phyloP scores from a whole-genome alignment of 257 asterid species.

The Capsicum pubescens region DNA sequence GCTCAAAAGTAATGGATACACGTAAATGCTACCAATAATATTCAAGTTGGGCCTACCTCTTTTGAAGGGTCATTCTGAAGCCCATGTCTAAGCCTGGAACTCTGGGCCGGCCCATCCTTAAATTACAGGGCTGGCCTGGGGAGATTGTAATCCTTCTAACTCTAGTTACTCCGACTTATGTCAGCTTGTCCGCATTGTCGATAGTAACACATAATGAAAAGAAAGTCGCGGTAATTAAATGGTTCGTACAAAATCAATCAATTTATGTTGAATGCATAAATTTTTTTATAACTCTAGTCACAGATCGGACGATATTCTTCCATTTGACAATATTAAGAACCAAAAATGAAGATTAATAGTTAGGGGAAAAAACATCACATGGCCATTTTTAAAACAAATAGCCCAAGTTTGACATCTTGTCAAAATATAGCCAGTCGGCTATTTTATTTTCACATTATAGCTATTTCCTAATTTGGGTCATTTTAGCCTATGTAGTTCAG shows the following conservation, averaged over 20 bases:
- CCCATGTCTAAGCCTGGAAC: background rate
- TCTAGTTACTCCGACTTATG: background rate
- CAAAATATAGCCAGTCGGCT: too few relatives aligned
- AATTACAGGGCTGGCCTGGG: background rate
- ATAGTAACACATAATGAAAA: background rate
- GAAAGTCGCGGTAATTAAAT: background rate
- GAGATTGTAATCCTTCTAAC: background rate
- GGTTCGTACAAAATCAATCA: background rate
- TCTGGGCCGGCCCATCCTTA: background rate
- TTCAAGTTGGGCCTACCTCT: background rate
- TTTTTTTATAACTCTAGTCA: background rate
- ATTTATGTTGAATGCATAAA: background rate
- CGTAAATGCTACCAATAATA: background rate
- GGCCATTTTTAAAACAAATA: too few relatives aligned
- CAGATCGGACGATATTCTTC: background rate
- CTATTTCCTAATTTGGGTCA: too few relatives aligned
- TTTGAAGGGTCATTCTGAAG: background rate
- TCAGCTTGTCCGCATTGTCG: background rate
- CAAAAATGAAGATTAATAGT: background rate
- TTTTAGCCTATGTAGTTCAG: too few relatives aligned
- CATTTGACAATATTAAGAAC: background rate
- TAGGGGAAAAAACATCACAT: too few relatives aligned
- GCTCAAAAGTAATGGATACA: background rate
- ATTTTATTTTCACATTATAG: too few relatives aligned
- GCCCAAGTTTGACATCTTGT: too few relatives aligned